Conservation (phyloP, 257 asterid genomes). For the Nicotiana noctiflora region DNA sequence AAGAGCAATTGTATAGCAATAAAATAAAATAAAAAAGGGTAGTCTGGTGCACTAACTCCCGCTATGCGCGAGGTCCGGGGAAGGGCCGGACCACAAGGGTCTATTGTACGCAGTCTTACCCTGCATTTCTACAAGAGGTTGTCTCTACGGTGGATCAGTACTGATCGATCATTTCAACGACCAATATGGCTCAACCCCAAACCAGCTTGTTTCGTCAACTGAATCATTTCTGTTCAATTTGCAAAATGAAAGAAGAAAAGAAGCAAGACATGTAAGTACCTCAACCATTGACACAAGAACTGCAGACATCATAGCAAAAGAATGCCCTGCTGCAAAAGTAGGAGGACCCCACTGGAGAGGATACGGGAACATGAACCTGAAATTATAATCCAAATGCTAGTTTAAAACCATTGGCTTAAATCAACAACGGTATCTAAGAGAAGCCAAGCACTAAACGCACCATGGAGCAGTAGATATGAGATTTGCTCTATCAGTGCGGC, state of each 20-base stretch:
- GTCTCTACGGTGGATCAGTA: background rate
- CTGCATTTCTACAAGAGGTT: too few species aligned
- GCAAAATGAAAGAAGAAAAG: slow-evolving; percentile 1
- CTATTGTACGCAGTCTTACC: too few species aligned
- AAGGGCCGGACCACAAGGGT: too few species aligned
- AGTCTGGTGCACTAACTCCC: too few species aligned
- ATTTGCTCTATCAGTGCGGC: slow-evolving; percentile 83
- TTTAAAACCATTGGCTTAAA: background rate
- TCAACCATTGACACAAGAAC: slow-evolving; percentile 98
- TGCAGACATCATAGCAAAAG: slow-evolving; percentile 96
- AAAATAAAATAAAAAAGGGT: too few species aligned
- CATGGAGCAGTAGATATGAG: slow-evolving; percentile 91
- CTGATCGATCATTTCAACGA: background rate
- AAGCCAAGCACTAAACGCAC: slow-evolving; percentile 29
- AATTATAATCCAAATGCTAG: slow-evolving; percentile 5
- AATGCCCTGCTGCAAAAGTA: slow-evolving; percentile 85
- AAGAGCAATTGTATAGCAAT: background rate
- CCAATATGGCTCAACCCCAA: background rate
- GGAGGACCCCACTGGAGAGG: slow-evolving; percentile 99
- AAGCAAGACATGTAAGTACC: slow-evolving; percentile 35
- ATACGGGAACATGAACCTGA: slow-evolving; percentile 91
- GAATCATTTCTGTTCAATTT: background rate
- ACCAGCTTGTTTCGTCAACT: background rate
- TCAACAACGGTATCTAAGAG: background rate
- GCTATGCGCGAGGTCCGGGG: too few species aligned